A percentile compares a stretch with the other conserved stretches of the same genome.
Evolutionary conservation across 306 rosid genomes (phyloP).

Genomic region (Dryas drummondii): DNA sequence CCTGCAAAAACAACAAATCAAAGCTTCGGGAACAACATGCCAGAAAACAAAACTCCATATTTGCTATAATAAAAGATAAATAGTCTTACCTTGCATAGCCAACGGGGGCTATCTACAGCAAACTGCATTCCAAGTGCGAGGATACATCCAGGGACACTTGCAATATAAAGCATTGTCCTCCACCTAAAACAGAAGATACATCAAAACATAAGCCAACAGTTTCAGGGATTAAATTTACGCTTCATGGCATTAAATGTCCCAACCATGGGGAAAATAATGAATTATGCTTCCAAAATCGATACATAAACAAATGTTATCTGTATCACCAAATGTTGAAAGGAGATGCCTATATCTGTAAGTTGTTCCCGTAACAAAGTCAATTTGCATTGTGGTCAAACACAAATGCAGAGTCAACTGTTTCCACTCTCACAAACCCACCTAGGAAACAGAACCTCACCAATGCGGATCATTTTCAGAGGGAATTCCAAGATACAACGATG

Average conservation of each 20-base stretch:
- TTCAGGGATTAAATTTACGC: not conserved
- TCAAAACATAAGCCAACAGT: not conserved
- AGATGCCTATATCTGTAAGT: not conserved
- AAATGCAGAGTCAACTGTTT: not conserved
- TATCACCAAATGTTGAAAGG: not conserved
- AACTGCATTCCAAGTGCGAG: slow-evolving; percentile 81
- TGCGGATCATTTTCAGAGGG: slow-evolving; percentile 75
- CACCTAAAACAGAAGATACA: slow-evolving; percentile 58
- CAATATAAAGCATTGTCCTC: slow-evolving; percentile 82
- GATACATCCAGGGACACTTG: slow-evolving; percentile 73
- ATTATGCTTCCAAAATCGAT: not conserved
- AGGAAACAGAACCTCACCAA: slow-evolving; percentile 52
- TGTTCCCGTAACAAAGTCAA: too few species aligned
- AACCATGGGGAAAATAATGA: not conserved
- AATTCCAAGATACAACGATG: slow-evolving; percentile 72
- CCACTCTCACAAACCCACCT: not conserved
- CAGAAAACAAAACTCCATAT: slow-evolving; percentile 5
- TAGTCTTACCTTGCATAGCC: slow-evolving; percentile 80
- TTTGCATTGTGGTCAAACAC: not conserved
- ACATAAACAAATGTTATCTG: not conserved
- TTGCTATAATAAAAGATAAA: slow-evolving; percentile 9
- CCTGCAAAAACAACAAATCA: slow-evolving; percentile 45
- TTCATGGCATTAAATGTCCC: slow-evolving; percentile 7
- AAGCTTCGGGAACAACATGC: slow-evolving; percentile 3
- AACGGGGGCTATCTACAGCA: slow-evolving; percentile 92